phyloP scores from a whole-genome alignment of 495 filamentous ascomycete species.

The Penicillium bovifimosum region DNA sequence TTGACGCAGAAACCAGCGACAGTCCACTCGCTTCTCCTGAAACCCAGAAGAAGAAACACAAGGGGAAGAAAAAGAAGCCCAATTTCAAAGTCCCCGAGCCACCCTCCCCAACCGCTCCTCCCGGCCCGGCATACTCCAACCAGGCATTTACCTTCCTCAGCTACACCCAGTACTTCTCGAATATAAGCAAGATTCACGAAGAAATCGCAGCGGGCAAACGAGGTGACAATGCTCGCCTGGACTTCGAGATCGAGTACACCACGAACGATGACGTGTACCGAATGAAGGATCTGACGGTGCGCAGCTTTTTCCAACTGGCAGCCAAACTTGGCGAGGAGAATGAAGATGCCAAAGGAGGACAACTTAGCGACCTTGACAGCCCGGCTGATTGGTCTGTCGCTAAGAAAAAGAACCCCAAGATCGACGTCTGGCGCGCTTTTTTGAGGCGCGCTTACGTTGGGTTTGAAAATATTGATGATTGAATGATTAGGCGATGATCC shows the following conservation, averaged over 20 bases:
- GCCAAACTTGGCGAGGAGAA: constrained; percentile 62
- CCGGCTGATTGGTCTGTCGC: constrained; percentile 16
- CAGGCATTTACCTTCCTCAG: constrained; percentile 71
- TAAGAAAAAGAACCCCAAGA: constrained; percentile 44
- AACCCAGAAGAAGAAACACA: constrained; percentile 45
- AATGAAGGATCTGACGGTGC: constrained; percentile 79
- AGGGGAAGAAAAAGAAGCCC: constrained; percentile 51
- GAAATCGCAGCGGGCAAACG: constrained; percentile 32
- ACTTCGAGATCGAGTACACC: constrained; percentile 85
- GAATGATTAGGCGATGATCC: constrained; percentile 11
- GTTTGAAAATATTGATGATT: constrained; percentile 58
- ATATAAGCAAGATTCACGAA: constrained; percentile 82
- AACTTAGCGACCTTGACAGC: constrained; percentile 4
- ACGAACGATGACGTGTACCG: constrained; percentile 66
- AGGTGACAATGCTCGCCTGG: constrained; percentile 54
- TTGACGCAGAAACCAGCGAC: constrained; percentile 2
- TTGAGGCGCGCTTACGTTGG: constrained; percentile 74
- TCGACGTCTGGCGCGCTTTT: constrained; percentile 66
- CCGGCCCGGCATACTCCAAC: constrained; percentile 87
- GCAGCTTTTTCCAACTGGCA: constrained; percentile 73
- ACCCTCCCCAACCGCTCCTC: constrained; percentile 66
- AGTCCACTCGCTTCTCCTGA: neutral
- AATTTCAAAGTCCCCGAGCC: constrained; percentile 61
- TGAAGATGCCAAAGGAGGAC: constrained; percentile 17
- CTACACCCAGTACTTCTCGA: constrained; percentile 90